Evolutionary conservation across 2,329 filamentous ascomycete species (phyloP), one percentile per base, ranked within the genome.

Genomic region (Talaromyces piceae): DNA sequence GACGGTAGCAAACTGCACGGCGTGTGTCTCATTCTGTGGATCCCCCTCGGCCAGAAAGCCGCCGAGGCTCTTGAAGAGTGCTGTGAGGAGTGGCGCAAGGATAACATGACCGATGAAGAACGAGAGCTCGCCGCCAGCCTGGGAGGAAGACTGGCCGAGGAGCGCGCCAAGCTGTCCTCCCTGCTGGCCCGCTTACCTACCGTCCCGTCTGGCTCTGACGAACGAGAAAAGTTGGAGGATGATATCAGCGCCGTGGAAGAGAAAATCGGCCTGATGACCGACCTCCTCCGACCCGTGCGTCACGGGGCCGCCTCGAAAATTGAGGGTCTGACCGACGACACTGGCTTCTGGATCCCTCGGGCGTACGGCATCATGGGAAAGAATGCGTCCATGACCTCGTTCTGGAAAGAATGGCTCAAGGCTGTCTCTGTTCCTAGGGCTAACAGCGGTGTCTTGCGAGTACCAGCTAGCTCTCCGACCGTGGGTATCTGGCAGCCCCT

Each of bases 371-470:
- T 98, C 55, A 77, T 98, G 56, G 93, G 93, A 28, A 81, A 88
- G 56, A 93, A 98, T 65, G 77, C 78, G 11, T 85, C 83, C 54
- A 80, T 94, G 71, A 90, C 91, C 57, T 82, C 83, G 27, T 97
- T 98, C 71, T 98, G 91, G 91, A 97, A 97, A 69, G 93, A 98
- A 67, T 98, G 93, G 93, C 79, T 98, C 45, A 86, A 89, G 68
- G 91, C 91, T 5, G 80, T 97, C 8, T 77, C 93, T n/a, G 88
- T 95, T 20, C 93, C 93, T 25, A 98, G 97, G 93, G 90, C 84
- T 1, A 90, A 95, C 64, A 89, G 91, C 18, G 83, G 79, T 12
- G 77, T 98, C 26, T 73, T 93, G 58, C 81, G 91, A 51, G 83
- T 98, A 6, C 89, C 93, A 5, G 77, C 88, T 8, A 95, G 86